Evolutionary conservation across 805 yeast species (phyloP), one percentile per base, ranked within the genome.

Genomic region (Hagleromyces aurorensis): DNA sequence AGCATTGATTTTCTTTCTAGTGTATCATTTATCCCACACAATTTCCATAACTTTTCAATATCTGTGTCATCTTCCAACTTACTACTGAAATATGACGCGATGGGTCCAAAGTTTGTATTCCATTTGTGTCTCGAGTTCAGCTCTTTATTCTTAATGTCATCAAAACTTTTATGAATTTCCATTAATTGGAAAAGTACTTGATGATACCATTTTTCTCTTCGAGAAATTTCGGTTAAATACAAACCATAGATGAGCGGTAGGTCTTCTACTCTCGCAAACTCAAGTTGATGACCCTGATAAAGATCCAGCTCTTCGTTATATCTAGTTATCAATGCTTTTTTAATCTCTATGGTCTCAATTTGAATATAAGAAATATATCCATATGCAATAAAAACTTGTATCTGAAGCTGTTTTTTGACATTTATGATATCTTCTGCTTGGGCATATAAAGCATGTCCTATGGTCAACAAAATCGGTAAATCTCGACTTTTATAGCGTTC

Each of bases 241-340:
- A 78, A 59, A 1, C 91, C 91, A 49, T 80, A 78, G 1, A 80
- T 54, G 8, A 80, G 48, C 0, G 94, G 94, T 16, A 82, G 48
- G 48, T 82, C 91, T 9, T 72, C 63, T 1, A 78, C 72, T 19
- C 52, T 52, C 3, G 67, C 54, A 16, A 50, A 44, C 11, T 39
- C 34, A 7, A 46, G 26, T 31, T 50, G 50, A 7, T 30, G 34
- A 7, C 36, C 31, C 32, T 54, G 54, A 17, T 48, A 46, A 6
- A 18, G 18, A 9, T 49, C 40, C 13, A 66, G 37, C 23, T 50
- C 50, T 10, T 41, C 47, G 7, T 55, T 41, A 21, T 64, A 44
- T 5, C 60, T 63, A 13, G 44, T 49, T 4, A 52, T 37, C 8
- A 67, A 29, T 2, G 34, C 15, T 13, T 48, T 52, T 13, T 53